Evolutionary conservation across 2,329 filamentous ascomycete species (phyloP).

Genomic region (Ilyonectria robusta): DNA sequence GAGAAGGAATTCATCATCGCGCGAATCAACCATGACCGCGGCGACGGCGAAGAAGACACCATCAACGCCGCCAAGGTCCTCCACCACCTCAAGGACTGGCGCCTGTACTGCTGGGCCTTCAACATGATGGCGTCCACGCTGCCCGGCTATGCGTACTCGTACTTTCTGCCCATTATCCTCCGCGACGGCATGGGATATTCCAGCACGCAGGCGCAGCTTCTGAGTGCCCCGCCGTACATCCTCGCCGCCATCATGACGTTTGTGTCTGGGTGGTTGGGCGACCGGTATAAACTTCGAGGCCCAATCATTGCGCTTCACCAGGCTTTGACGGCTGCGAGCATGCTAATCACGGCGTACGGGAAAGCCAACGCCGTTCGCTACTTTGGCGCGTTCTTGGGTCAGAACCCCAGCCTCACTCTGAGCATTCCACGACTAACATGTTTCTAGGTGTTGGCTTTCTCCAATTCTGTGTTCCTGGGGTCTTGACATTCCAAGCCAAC

Average conservation of each 20-base stretch:
- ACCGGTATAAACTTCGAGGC: slow-evolving; percentile 15
- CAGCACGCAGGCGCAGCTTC: slow-evolving; percentile 12
- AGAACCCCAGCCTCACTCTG: background rate
- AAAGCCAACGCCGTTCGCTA: slow-evolving; percentile 17
- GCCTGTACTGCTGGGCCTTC: slow-evolving; percentile 24
- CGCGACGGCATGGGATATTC: slow-evolving; percentile 26
- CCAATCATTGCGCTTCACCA: slow-evolving; percentile 20
- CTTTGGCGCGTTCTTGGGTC: slow-evolving; percentile 25
- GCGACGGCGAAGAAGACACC: slow-evolving; percentile 20
- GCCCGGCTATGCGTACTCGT: slow-evolving; percentile 23
- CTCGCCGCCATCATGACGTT: slow-evolving; percentile 24
- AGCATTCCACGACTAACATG: background rate
- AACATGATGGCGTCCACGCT: slow-evolving; percentile 25
- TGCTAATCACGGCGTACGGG: slow-evolving; percentile 24
- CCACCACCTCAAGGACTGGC: slow-evolving; percentile 23
- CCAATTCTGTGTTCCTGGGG: slow-evolving; percentile 24
- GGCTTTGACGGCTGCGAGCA: slow-evolving; percentile 14
- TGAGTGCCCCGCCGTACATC: slow-evolving; percentile 24
- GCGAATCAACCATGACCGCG: slow-evolving; percentile 25
- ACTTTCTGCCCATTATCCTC: slow-evolving; percentile 28
- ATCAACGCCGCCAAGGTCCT: slow-evolving; percentile 3
- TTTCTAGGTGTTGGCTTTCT: slow-evolving; percentile 19
- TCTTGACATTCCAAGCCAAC: slow-evolving; percentile 27
- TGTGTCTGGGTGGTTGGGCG: slow-evolving; percentile 19
- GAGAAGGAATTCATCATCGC: slow-evolving; percentile 18